Evolutionary conservation across 2,329 filamentous ascomycete species (phyloP), one percentile per base, ranked within the genome.

Genomic region (Fusarium solani-melongenae): DNA sequence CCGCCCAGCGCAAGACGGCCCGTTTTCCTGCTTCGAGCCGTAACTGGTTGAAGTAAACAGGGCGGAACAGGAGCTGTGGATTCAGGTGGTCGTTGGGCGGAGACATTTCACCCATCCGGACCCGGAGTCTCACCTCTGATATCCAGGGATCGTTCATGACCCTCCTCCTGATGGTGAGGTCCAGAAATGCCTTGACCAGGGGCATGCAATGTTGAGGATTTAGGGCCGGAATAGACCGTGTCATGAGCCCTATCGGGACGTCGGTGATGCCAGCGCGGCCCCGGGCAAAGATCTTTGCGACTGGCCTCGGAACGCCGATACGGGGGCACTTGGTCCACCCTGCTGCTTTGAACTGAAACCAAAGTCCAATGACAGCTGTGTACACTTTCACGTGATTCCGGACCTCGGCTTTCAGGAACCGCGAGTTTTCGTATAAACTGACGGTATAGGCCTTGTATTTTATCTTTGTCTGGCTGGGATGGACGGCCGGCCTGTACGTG

Each of bases 31-130:
- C 38, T 34, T 74, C 77, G 4, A n/a, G 14, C 10, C 31, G 41
- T 2, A 79, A 8, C 24, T 79, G 73, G 36, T 80, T 66, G 5
- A 78, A 36, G 56, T 78, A 79, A 24, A 61, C 75, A 5, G 72
- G 67, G 1, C 77, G 70, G 6, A 68, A 65, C 12, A 64, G 14
- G 14, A 73, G 20, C 5, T 58, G 31, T 9, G 33, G 10, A 17
- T 10, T 66, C 22, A 22, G 10, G 12, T 27, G 5, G 12, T 75
- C 55, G 2, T 39, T 4, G 4, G 2, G 17, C 4, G 74, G 29
- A 6, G 57, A 6, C 11, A 66, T 6, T 31, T 64, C 22, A 6
- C 76, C 74, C 15, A 77, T 41, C 3, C 24, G 56, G 0, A 73
- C 20, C 6, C 29, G n/a, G 6, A 77, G 17, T 9, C 65, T 66